Evolutionary conservation across 176 grass and related monocot genomes (phyloP), one percentile per base, ranked within the genome.

Genomic region (Oryza longistaminata): DNA sequence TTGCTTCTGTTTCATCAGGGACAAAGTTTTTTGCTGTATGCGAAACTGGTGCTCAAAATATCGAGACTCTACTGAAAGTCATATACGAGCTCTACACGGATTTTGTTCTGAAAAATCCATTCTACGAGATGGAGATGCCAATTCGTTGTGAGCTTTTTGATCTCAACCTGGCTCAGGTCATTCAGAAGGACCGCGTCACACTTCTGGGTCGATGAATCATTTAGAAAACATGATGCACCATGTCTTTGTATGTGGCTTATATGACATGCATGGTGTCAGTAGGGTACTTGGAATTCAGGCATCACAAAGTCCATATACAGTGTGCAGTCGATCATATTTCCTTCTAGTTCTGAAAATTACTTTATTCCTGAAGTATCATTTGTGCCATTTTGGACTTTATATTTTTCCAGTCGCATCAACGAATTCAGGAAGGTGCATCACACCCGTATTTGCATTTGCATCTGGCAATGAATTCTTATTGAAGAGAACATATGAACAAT

Each of bases 41-140:
- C 5, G 91, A 99, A 71, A 91, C 86, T 37, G 86, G 93, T 25
- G 79, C 91, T 43, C 90, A 67, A 64, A 91, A 92, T 35, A 96
- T 99, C 88, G 93, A 96, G 61, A 75, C 86, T 66, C 83, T 99
- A 26, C 82, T 98, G 69, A 98, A 96, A 80, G 64, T 87, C 6
- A 91, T 94, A 48, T 98, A 94, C 3, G 96, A 98, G 86, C 49
- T 96, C 14, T 96, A 99, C 86, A 94, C 96, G 0, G 93, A 99
- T 60, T 99, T 92, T 71, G 96, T 99, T 19, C 81, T 99, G 89
- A 99, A 96, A 90, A 99, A 96, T 64, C 93, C 93, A 0, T 99
- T 99, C 85, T 96, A 99, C 70, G 96, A 99, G 91, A 99, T 99
- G 88, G 96, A 99, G 74, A 99, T 99, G 96, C 96, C 93, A 9